Conservation (phyloP, 2,329 filamentous ascomycete genomes). For the Ilyonectria mors-panacis region DNA sequence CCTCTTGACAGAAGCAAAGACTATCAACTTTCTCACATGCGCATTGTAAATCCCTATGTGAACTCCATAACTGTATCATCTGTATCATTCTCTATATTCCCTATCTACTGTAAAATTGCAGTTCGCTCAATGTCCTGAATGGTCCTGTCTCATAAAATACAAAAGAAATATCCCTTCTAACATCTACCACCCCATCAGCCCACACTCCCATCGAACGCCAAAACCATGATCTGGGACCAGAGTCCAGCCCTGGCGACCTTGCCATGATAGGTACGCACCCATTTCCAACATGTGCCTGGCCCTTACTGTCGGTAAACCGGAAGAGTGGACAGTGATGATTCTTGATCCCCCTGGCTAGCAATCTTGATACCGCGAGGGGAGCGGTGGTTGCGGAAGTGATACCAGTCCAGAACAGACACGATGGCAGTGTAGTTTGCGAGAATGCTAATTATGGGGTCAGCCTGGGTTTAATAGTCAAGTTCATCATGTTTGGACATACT, state of each 20-base stretch:
- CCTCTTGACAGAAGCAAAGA: no score
- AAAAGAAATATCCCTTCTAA: not conserved
- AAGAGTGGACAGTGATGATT: not conserved
- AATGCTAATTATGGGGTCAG: not conserved
- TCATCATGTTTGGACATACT: not conserved
- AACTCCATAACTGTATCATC: no score
- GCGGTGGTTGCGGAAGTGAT: conserved; percentile 16
- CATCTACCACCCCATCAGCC: not conserved
- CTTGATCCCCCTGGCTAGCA: not conserved
- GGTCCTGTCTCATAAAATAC: not conserved
- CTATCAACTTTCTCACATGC: no score
- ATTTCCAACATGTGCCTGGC: not conserved
- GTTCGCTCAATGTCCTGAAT: not conserved
- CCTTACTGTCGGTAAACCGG: not conserved
- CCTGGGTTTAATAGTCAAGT: not conserved
- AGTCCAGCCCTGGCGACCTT: not conserved
- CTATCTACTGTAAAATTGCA: not conserved
- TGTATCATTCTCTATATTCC: no score
- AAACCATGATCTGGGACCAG: not conserved
- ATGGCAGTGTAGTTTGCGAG: conserved; percentile 17
- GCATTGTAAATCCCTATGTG: no score
- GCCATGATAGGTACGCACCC: not conserved
- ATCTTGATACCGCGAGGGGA: not conserved
- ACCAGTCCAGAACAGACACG: conserved; percentile 12
- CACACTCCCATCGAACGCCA: not conserved